Evolutionary conservation across 2,329 filamentous ascomycete species (phyloP), one percentile per base, ranked within the genome.

Genomic region (Colletotrichum paranaense): DNA sequence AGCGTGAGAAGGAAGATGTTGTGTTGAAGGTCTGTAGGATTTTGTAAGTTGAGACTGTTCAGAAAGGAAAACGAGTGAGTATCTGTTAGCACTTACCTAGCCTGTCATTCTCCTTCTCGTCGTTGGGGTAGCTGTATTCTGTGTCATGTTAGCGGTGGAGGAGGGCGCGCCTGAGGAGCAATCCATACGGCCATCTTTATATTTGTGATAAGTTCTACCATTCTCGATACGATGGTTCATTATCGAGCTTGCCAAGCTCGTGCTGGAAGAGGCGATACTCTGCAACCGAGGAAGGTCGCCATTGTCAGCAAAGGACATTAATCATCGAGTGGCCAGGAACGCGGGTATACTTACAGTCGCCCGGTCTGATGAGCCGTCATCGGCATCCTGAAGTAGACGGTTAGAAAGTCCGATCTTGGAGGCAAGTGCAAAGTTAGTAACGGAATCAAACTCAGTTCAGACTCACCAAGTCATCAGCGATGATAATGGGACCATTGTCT

Each of bases 1-100:
- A 82, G 75, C 0, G 81, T 83, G 11, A 84, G 71, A 0, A 74
- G 62, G 38, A 79, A 81, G 0, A 83, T 67, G 46, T 82, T 78
- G 68, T 84, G 82, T 74, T 83, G 81, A 0, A 84, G 70, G 68
- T 84, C 81, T 78, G 24, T 24, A 24, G 24, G 24, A 24, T 24
- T 24, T 24, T 24, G 24, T 24, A 24, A 24, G 24, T 24, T 24
- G 24, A 24, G 24, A 24, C 24, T 24, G 24, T 24, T 24, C 24
- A 24, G 24, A 24, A 24, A 24, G 24, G 3, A 24, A 24, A 2
- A 24, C 24, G 24, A 24, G 24, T 24, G 24, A 24, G 24, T 24
- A 24, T 24, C 24, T 24, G 24, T 24, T 24, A 24, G 24, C 24
- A 42, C 19, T 16, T 49, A 72, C 66, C 63, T 4, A 81, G 57